phyloP scores from a whole-genome alignment of 306 rosid species.

The Malus orientalis region DNA sequence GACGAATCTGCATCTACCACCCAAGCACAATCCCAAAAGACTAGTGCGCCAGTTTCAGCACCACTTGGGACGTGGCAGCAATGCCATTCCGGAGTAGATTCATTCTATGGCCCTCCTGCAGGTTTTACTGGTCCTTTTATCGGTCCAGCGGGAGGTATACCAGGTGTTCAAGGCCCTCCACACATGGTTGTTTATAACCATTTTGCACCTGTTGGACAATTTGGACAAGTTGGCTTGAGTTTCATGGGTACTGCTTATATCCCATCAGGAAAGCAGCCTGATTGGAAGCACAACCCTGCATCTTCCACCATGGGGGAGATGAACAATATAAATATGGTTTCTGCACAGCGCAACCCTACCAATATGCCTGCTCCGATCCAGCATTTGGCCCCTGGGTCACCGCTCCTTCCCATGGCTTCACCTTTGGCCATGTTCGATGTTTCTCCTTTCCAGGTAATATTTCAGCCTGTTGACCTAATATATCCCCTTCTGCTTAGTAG shows the following conservation, averaged over 20 bases:
- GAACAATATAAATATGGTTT: slow-evolving; percentile 57
- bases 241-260: slow-evolving; percentile 96
- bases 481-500: neutral
- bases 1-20: slow-evolving; percentile 66
- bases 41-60: slow-evolving; percentile 45
- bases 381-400: slow-evolving; percentile 98
- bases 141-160: slow-evolving; percentile 81
- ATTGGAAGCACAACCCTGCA: slow-evolving; percentile 82
- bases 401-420: slow-evolving; percentile 83
- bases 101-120: slow-evolving; percentile 90
- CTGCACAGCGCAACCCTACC: slow-evolving; percentile 56
- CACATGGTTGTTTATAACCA: slow-evolving; percentile 99
- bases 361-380: slow-evolving; percentile 67
- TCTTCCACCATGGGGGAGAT: slow-evolving; percentile 66
- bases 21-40: slow-evolving; percentile 63
- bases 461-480: slow-evolving; percentile 3
- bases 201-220: slow-evolving; percentile 95
- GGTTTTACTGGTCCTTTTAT: slow-evolving; percentile 87
- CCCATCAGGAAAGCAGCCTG: slow-evolving; percentile 93
- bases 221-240: slow-evolving; percentile 96
- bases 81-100: slow-evolving; percentile 87
- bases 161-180: slow-evolving; percentile 92
- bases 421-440: slow-evolving; percentile 91
- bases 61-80: slow-evolving; percentile 83
- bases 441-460: slow-evolving; percentile 85